Conservation (phyloP, 2,329 filamentous ascomycete genomes). For the Trichoderma gracile region DNA sequence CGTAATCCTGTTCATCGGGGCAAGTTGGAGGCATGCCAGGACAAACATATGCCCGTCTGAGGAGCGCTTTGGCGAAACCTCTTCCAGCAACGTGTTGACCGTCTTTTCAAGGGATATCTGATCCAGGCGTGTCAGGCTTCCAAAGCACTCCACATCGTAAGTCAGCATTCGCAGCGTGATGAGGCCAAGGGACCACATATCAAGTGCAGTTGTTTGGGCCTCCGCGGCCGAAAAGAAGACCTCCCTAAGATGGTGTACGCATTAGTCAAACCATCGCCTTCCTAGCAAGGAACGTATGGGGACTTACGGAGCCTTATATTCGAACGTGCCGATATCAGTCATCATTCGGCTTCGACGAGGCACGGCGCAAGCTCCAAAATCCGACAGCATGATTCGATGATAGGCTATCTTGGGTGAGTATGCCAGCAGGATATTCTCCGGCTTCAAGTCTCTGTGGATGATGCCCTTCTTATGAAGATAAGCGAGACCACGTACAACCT, state of each 20-base stretch:
- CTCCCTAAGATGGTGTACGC: constrained; percentile 40
- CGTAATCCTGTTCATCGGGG: constrained; percentile 34
- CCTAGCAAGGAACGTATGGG: background rate
- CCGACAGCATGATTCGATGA: constrained; percentile 51
- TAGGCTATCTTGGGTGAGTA: constrained; percentile 47
- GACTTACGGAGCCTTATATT: constrained; percentile 54
- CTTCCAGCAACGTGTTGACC: constrained; percentile 13
- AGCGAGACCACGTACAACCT: constrained; percentile 48
- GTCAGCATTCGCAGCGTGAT: constrained; percentile 43
- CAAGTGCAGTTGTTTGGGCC: constrained; percentile 43
- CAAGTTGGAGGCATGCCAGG: constrained; percentile 36
- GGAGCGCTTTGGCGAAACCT: constrained; percentile 29
- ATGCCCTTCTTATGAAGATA: constrained; percentile 54
- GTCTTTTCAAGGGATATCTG: constrained; percentile 29
- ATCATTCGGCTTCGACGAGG: constrained; percentile 45
- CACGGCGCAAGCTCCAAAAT: constrained; percentile 53
- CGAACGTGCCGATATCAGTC: constrained; percentile 48
- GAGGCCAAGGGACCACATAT: constrained; percentile 56
- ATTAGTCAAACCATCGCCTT: constrained; percentile 11
- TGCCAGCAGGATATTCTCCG: constrained; percentile 54
- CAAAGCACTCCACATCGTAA: constrained; percentile 29
- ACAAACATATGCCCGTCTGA: constrained; percentile 36
- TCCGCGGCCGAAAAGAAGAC: constrained; percentile 30
- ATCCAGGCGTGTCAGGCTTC: constrained; percentile 34
- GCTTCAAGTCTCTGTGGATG: constrained; percentile 56